Base-by-base conservation (phyloP, 257 asterid genomes). In the Euphrasia confusa region DNA sequence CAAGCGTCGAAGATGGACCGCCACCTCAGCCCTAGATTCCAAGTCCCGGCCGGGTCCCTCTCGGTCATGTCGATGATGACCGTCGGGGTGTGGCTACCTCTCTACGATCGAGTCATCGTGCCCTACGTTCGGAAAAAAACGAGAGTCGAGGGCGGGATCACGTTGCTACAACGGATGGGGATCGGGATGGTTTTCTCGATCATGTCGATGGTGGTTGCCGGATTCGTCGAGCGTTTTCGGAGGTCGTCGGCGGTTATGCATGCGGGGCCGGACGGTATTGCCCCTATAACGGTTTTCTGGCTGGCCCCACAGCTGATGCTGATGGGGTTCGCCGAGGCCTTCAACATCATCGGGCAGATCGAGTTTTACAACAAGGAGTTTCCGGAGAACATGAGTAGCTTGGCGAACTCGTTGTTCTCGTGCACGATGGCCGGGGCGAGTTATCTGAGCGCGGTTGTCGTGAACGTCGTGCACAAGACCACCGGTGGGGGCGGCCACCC, bases 251-350 rank as follows among this genome's bases (percentile, higher is more conserved):
- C 95, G 0, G 0, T 71, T 1, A 1, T 4, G 8, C 76, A 81
- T 2, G 80, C 56, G 2, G 37, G 72, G 0, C 67, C 74, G 0
- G 72, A 44, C 7, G 96, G 96, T 0, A 11, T 70, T 0, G 88
- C 83, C 0, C 95, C 95, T 0, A 2, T 89, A 0, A 54, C 91
- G 1, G 97, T 86, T 0, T 64, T 92, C 61, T 89, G 96, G 96
- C 75, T 92, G 1, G 87, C 95, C 32, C 99, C 99, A 0, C 99
- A 92, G 48, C 64, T 89, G 18, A 77, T 89, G 1, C 74, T 92
- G 11, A 84, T 92, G 97, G 99, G 99, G 4, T 86, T 92, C 3
- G 82, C 94, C 0, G 99, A 92, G 61, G 96, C 97, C 1, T 89
- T 89, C 14, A 87, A 83, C 26, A 79, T 84, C 1, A 72, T 89